Conservation (phyloP, 192 early-diverging fungal genomes). For the Umbelopsis vinacea region DNA sequence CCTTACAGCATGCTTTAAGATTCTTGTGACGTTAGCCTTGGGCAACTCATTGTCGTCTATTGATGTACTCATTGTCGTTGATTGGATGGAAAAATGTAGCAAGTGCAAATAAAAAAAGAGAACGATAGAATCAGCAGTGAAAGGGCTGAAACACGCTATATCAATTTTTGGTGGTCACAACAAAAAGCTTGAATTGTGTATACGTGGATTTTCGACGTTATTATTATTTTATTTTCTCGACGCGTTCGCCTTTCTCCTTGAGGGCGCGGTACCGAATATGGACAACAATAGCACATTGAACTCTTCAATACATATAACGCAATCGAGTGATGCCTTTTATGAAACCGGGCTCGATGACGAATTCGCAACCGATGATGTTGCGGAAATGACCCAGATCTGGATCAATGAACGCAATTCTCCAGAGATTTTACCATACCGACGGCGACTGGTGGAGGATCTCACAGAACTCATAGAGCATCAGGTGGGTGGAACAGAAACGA, state of each 20-base stretch:
- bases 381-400: constrained; percentile 60
- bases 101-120: background rate
- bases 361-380: constrained; percentile 12
- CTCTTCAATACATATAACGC: constrained; percentile 13
- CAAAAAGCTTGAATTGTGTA: background rate
- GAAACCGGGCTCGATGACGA: background rate
- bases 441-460: constrained; percentile 47
- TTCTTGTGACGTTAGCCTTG: constrained; percentile 51
- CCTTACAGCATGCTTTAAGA: constrained; percentile 50
- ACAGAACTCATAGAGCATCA: constrained; percentile 62
- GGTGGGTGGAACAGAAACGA: constrained; percentile 30
- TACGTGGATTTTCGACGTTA: too few relatives aligned
- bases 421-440: constrained; percentile 61
- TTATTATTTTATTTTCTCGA: background rate
- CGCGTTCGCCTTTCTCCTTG: background rate
- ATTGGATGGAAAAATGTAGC: too few relatives aligned
- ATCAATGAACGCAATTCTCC: constrained; percentile 72
- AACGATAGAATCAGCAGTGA: too few relatives aligned
- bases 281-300: constrained; percentile 3
- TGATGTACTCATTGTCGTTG: constrained; percentile 16
- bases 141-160: background rate
- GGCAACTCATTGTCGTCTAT: constrained; percentile 57
- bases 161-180: constrained; percentile 20
- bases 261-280: background rate
- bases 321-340: constrained; percentile 2